A percentile compares a stretch with the other conserved stretches of the same genome.
Conservation (phyloP, 768 basidiomycete genomes). For the Phylloporus sp. region DNA sequence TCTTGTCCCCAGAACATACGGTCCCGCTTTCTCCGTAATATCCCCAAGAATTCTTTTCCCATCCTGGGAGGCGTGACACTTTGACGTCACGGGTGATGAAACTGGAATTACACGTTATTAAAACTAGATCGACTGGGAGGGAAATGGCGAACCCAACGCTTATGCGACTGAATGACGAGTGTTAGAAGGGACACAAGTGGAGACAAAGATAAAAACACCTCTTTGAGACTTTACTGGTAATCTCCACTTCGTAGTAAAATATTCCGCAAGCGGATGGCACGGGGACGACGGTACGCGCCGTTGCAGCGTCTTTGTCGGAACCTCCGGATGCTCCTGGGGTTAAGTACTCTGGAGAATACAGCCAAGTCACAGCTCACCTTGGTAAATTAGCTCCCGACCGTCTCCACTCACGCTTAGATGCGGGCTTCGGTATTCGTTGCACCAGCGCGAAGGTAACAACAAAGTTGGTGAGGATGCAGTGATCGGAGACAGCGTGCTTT, state of each 20-base stretch:
- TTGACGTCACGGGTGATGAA: conserved; percentile 65
- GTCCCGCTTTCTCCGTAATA: conserved; percentile 90
- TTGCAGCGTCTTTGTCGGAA: conserved; percentile 79
- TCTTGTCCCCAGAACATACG: conserved; percentile 69
- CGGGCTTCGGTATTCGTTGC: conserved; percentile 58
- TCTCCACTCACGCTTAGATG: conserved; percentile 61
- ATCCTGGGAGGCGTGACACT: conserved; percentile 76
- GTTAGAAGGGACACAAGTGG: conserved; percentile 14
- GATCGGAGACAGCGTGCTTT: conserved; percentile 19
- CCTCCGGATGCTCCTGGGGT: conserved; percentile 44
- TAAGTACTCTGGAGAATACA: conserved; percentile 4
- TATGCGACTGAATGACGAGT: conserved; percentile 51
- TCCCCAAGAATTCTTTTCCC: conserved; percentile 85
- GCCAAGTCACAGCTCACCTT: conserved; percentile 43
- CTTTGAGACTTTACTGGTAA: conserved; percentile 73
- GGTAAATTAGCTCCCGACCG: conserved; percentile 70
- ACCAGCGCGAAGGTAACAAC: conserved; percentile 75
- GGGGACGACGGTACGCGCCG: conserved; percentile 71
- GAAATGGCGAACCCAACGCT: conserved; percentile 63
- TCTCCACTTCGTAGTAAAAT: conserved; percentile 91
- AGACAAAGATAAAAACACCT: conserved; percentile 48
- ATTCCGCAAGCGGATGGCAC: conserved; percentile 87
- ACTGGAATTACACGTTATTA: conserved; percentile 35
- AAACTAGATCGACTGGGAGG: neutral
- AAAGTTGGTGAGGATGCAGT: conserved; percentile 38